These are phyloP conservation scores for Capsicum pubescens DNA, from an alignment of 257 asterid species.

Conservation along the genomic window DNA sequence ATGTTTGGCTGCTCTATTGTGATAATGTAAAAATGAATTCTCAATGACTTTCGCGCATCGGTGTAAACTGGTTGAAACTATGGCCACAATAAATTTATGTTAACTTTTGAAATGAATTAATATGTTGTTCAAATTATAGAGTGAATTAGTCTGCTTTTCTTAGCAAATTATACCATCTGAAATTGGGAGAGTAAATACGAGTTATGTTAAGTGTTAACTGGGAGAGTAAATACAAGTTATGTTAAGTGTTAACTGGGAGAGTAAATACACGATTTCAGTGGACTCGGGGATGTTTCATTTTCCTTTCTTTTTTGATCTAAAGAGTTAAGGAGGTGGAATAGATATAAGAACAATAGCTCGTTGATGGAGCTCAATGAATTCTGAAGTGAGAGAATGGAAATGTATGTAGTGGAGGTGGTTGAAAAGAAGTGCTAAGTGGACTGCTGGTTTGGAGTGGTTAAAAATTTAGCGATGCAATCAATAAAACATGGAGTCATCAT, in stretches of 20 bases:
- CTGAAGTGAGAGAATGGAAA: neutral
- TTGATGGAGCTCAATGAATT: conserved; percentile 10
- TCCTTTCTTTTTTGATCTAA: neutral
- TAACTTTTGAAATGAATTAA: neutral
- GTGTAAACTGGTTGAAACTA: neutral
- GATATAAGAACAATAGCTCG: neutral
- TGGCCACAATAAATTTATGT: neutral
- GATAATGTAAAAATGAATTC: neutral
- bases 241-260: neutral
- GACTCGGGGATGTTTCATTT: neutral
- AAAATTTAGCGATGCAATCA: neutral
- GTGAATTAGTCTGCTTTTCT: neutral
- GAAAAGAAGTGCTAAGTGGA: neutral
- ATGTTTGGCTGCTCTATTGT: neutral
- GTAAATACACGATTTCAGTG: neutral
- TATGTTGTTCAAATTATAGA: neutral
- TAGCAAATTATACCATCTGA: neutral
- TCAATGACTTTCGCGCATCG: neutral
- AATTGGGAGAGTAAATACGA: neutral
- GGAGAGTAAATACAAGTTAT: neutral
- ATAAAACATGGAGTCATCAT: neutral
- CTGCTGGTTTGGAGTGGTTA: conserved; percentile 25
- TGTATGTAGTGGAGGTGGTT: conserved; percentile 1
- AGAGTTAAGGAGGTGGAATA: neutral
- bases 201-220: neutral